A percentile compares a stretch with the other conserved stretches of the same genome.
Evolutionary conservation across 2,329 filamentous ascomycete genomes (phyloP).

Genomic region (Aureobasidium sp.): DNA sequence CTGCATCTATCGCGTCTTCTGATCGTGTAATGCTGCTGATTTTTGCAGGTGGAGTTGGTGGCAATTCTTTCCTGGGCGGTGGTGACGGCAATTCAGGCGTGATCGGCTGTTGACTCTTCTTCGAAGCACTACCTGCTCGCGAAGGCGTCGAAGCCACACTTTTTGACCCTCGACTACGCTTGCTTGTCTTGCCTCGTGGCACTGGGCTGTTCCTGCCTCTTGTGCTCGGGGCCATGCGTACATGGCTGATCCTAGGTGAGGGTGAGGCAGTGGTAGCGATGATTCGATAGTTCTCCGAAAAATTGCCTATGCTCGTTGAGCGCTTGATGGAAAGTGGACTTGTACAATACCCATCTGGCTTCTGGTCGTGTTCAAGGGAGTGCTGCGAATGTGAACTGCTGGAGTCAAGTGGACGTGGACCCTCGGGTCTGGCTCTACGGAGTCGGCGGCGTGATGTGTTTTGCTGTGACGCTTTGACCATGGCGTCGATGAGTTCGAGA

Average conservation of each 20-base stretch:
- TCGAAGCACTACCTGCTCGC: constrained; percentile 5
- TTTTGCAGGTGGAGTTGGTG: constrained; percentile 22
- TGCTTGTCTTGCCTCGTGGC: constrained; percentile 5
- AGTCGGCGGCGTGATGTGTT: constrained; percentile 12
- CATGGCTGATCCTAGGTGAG: constrained; percentile 4
- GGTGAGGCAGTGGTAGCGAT: constrained; percentile 2
- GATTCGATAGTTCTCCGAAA: constrained; percentile 4
- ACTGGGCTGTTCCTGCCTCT: constrained; percentile 4
- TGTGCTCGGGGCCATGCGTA: background rate
- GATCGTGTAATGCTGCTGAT: background rate
- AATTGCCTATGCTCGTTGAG: background rate
- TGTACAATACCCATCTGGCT: background rate
- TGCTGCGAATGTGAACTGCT: background rate
- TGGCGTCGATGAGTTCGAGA: constrained; percentile 14
- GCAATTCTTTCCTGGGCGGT: constrained; percentile 25
- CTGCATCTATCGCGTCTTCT: background rate
- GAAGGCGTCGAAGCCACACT: background rate
- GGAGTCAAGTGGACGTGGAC: constrained; percentile 1
- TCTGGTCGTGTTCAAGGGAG: background rate
- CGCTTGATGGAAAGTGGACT: constrained; percentile 7
- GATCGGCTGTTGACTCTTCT: background rate
- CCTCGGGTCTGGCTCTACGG: constrained; percentile 11
- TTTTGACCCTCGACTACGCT: background rate
- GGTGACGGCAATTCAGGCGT: constrained; percentile 22
- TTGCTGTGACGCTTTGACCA: constrained; percentile 12